Percentiles rank a stretch among this genome's conserved stretches.
phyloP scores from a whole-genome alignment of 306 rosid genomes.

The Cercis canadensis region DNA sequence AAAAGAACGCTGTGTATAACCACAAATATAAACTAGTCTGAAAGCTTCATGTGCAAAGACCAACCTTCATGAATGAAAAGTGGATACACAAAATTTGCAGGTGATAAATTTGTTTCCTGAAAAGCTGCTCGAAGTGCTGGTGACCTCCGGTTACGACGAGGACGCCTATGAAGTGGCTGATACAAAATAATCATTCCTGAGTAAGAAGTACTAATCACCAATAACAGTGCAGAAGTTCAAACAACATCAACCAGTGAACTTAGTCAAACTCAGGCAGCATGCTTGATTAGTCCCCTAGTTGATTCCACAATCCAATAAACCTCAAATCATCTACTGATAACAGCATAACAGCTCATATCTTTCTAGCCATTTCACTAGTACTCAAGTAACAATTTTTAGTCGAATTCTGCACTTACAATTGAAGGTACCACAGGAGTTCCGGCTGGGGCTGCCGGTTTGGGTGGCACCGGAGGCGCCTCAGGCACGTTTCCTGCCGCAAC shows the following conservation, averaged over 20 bases:
- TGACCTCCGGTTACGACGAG: slow-evolving; percentile 81
- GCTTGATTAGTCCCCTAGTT: background rate
- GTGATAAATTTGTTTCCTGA: slow-evolving; percentile 84
- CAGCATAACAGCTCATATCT: background rate
- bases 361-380: background rate
- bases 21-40: background rate
- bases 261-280: background rate
- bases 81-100: slow-evolving; percentile 91
- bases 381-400: background rate
- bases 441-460: slow-evolving; percentile 67
- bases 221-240: slow-evolving; percentile 4
- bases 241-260: background rate
- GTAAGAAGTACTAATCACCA: slow-evolving; percentile 15
- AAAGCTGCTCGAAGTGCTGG: slow-evolving; percentile 72
- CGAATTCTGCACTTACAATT: slow-evolving; percentile 57
- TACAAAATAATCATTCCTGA: slow-evolving; percentile 26
- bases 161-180: slow-evolving; percentile 81
- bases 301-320: background rate
- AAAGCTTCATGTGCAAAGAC: slow-evolving; percentile 7
- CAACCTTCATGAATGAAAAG: slow-evolving; percentile 97
- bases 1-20: slow-evolving; percentile 12
- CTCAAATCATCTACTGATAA: background rate
- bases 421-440: slow-evolving; percentile 89
- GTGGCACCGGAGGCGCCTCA: slow-evolving; percentile 86
- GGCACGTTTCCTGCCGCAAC: slow-evolving; percentile 79